phyloP scores from a whole-genome alignment of 352 stramenopile genomes.

The Pythium chondricola region DNA sequence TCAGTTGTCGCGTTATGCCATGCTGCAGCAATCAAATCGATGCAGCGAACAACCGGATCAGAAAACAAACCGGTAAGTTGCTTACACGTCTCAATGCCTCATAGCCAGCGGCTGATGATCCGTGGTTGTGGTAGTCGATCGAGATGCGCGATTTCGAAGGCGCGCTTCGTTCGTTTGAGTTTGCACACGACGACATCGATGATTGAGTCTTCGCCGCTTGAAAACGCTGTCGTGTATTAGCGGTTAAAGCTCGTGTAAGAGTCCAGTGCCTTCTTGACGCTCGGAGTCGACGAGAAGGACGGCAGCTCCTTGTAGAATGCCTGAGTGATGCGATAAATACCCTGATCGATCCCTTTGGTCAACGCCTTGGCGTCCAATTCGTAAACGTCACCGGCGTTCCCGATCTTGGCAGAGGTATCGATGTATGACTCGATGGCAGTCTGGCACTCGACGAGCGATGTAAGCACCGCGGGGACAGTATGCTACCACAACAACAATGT shows the following conservation, averaged over 20 bases:
- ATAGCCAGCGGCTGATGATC: too few species aligned
- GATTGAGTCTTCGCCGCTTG: not conserved
- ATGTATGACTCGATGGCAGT: conserved; percentile 56
- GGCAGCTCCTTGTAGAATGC: conserved; percentile 58
- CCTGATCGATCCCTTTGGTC: conserved; percentile 68
- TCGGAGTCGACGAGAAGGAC: conserved; percentile 42
- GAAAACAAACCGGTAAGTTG: conserved; percentile 6
- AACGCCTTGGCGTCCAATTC: conserved; percentile 50
- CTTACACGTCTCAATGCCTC: too few species aligned
- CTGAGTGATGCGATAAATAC: conserved; percentile 71
- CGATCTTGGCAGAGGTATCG: conserved; percentile 65
- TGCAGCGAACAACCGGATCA: conserved; percentile 36
- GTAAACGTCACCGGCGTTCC: conserved; percentile 48
- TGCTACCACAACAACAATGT: conserved; percentile 27
- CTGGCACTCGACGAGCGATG: conserved; percentile 64
- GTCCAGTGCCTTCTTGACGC: conserved; percentile 40
- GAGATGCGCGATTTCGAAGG: conserved; percentile 18
- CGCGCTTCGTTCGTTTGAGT: conserved; percentile 14
- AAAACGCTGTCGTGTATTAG: not conserved
- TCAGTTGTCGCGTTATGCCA: conserved; percentile 70
- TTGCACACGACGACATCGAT: conserved; percentile 13
- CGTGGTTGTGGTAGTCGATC: conserved; percentile 12
- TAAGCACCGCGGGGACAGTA: conserved; percentile 53
- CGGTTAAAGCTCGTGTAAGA: conserved; percentile 37
- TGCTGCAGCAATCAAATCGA: conserved; percentile 59